A percentile compares a stretch with the other conserved stretches of the same genome.
phyloP scores from a whole-genome alignment of 495 filamentous ascomycete species.

The Tuber calosporum region DNA sequence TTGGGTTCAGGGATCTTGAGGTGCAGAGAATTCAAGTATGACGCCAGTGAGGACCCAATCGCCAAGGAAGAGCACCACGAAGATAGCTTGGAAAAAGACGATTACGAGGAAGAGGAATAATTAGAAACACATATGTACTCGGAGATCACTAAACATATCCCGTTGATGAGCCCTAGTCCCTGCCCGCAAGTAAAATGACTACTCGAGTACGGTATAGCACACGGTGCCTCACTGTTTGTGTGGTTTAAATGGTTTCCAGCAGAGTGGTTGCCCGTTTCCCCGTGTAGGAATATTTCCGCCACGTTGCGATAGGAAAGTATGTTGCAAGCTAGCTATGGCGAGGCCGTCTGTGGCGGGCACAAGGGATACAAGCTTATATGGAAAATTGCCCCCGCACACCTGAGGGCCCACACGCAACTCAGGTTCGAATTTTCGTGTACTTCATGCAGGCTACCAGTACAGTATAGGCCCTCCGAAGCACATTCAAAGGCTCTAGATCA shows the following conservation, averaged over 20 bases:
- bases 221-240: not conserved
- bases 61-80: not conserved
- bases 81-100: not conserved
- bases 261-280: not conserved
- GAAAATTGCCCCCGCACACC: not conserved
- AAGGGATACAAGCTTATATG: not conserved
- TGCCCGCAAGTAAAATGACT: not conserved
- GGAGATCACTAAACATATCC: not conserved
- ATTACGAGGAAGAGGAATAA: not conserved
- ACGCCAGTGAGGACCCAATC: constrained; percentile 5
- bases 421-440: not conserved
- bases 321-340: not conserved
- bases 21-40: constrained; percentile 21
- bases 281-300: not conserved
- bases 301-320: not conserved
- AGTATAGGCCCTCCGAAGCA: not conserved
- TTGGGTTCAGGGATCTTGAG: constrained; percentile 16
- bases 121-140: not conserved
- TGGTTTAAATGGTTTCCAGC: not conserved
- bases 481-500: not conserved
- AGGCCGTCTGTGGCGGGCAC: not conserved
- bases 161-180: not conserved
- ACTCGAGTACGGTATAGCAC: no score
- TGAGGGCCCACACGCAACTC: not conserved
- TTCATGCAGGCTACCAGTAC: not conserved